phyloP scores from a whole-genome alignment of 164 flowering plant species.

The Nymphaea thermarum region DNA sequence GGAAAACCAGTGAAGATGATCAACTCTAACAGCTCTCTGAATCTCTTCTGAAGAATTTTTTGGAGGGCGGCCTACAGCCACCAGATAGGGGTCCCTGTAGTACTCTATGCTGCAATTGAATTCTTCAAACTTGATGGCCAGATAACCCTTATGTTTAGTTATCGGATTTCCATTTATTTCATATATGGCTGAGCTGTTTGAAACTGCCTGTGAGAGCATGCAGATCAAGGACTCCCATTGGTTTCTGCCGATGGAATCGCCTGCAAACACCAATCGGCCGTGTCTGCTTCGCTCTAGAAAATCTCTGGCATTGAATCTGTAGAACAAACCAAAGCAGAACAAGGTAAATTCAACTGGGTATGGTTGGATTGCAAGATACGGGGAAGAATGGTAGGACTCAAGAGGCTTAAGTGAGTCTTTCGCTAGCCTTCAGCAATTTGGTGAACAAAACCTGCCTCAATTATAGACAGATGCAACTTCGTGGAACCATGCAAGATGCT shows the following conservation, averaged over 20 bases:
- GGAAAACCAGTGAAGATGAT: constrained; percentile 47
- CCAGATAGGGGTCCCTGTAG: constrained; percentile 71
- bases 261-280: constrained; percentile 66
- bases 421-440: too few relatives aligned
- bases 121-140: constrained; percentile 49
- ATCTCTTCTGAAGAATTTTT: constrained; percentile 27
- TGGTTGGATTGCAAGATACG: neutral
- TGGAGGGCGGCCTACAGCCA: constrained; percentile 38
- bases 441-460: too few relatives aligned
- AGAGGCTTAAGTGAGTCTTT: too few relatives aligned
- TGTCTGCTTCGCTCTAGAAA: constrained; percentile 51
- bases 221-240: constrained; percentile 94
- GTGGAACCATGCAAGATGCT: too few relatives aligned
- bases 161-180: constrained; percentile 70
- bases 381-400: neutral
- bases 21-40: constrained; percentile 32
- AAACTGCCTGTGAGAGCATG: constrained; percentile 59
- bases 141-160: constrained; percentile 71
- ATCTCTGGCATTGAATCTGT: constrained; percentile 64
- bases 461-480: too few relatives aligned
- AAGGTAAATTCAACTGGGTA: neutral
- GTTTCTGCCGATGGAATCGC: constrained; percentile 86
- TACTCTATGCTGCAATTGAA: constrained; percentile 71
- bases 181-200: constrained; percentile 47
- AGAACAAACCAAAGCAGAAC: neutral